A percentile compares a stretch with the other conserved stretches of the same genome.
Conservation (phyloP, 495 filamentous ascomycete species). For the Tuber indicum region DNA sequence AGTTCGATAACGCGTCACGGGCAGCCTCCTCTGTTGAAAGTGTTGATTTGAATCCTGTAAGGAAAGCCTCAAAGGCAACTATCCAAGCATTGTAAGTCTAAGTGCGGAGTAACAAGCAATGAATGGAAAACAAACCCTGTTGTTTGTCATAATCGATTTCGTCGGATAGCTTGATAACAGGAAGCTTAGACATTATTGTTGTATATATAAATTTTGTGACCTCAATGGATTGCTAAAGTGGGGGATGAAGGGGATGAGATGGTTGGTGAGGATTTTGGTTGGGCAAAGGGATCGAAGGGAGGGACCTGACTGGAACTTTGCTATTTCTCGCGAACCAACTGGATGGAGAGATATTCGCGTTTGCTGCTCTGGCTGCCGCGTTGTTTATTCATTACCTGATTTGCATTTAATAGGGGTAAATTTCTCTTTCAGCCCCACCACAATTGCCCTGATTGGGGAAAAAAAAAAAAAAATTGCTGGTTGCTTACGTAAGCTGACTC, state of each 20-base stretch:
- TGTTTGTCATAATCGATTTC: slow-evolving; percentile 74
- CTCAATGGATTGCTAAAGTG: slow-evolving; percentile 5
- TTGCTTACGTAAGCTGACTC: background rate
- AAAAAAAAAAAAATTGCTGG: too few relatives aligned
- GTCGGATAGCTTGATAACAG: slow-evolving; percentile 30
- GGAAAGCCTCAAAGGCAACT: slow-evolving; percentile 83
- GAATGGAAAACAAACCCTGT: slow-evolving; percentile 53
- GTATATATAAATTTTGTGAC: background rate
- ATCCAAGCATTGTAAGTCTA: slow-evolving; percentile 23
- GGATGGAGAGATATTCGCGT: background rate
- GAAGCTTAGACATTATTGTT: slow-evolving; percentile 32
- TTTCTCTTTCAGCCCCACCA: background rate
- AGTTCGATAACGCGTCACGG: slow-evolving; percentile 66
- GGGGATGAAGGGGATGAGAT: background rate
- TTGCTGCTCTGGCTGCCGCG: background rate
- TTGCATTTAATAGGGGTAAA: background rate
- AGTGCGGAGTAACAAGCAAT: background rate
- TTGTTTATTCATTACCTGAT: slow-evolving; percentile 2
- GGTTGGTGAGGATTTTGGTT: slow-evolving; percentile 8
- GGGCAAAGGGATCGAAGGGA: background rate
- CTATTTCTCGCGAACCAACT: background rate
- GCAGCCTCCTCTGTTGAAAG: slow-evolving; percentile 65
- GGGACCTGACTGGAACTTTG: slow-evolving; percentile 6
- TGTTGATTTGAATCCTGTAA: slow-evolving; percentile 77
- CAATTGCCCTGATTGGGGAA: background rate